A percentile compares a stretch with the other conserved stretches of the same genome.
Evolutionary conservation across 768 basidiomycete species (phyloP).

Genomic region (Albatrellus ellisii): DNA sequence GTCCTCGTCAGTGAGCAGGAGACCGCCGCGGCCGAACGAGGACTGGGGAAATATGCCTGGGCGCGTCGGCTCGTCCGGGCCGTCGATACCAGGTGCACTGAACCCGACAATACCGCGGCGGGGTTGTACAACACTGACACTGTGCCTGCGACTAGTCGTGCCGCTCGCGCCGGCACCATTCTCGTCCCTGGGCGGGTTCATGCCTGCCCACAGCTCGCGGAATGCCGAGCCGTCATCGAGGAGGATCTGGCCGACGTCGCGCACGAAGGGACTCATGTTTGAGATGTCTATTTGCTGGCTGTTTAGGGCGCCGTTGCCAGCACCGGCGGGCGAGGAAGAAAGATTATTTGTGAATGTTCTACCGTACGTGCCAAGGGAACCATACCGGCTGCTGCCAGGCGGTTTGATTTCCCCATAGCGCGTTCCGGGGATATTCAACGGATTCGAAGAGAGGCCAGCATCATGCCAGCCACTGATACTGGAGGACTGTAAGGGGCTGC

Average conservation of each 20-base stretch:
- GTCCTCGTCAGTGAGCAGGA: conserved; percentile 70
- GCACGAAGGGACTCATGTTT: conserved; percentile 78
- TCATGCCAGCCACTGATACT: conserved; percentile 46
- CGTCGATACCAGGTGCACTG: conserved; percentile 39
- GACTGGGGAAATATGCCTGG: conserved; percentile 22
- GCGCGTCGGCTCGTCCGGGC: conserved; percentile 26
- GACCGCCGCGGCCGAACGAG: conserved; percentile 31
- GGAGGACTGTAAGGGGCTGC: conserved; percentile 32
- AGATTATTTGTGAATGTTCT: conserved; percentile 42
- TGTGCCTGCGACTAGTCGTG: conserved; percentile 72
- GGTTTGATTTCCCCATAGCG: conserved; percentile 54
- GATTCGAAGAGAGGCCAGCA: conserved; percentile 35
- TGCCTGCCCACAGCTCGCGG: conserved; percentile 65
- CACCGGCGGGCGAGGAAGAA: conserved; percentile 33
- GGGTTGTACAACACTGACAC: conserved; percentile 74
- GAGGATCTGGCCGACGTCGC: conserved; percentile 70
- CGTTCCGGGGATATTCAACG: conserved; percentile 37
- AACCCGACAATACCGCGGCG: conserved; percentile 58
- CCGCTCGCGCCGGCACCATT: conserved; percentile 58
- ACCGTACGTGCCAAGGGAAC: conserved; percentile 41
- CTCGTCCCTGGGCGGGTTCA: conserved; percentile 49
- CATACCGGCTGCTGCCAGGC: conserved; percentile 49
- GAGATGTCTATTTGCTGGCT: conserved; percentile 41
- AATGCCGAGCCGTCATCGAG: conserved; percentile 62
- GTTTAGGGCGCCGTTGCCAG: conserved; percentile 33